Percentiles rank a stretch among this genome's conserved stretches.
These are phyloP conservation scores for Falciphora oryzae DNA, from an alignment of 2,329 filamentous ascomycete species.

Conservation along the genomic window DNA sequence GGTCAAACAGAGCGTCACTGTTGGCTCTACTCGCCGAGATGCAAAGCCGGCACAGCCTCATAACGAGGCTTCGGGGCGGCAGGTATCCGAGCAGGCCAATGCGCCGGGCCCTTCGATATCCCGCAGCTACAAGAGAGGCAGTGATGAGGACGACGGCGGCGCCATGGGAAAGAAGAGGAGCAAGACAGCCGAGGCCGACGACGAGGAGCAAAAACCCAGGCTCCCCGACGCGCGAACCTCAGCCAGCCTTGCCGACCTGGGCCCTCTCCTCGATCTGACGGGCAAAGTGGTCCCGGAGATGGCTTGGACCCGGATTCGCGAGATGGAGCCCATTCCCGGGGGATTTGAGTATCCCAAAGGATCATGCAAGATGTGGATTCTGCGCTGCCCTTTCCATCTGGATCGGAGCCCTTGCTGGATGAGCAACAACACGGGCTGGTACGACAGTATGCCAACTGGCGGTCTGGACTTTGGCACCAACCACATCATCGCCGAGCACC, in stretches of 20 bases:
- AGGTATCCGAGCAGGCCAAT: no score
- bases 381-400: background rate
- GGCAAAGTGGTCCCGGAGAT: background rate
- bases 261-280: background rate
- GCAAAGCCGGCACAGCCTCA: no score
- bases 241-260: background rate
- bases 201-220: no score
- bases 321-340: background rate
- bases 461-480: background rate
- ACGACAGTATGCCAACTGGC: background rate
- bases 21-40: no score
- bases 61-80: no score
- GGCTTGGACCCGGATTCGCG: background rate
- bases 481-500: background rate
- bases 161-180: background rate
- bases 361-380: background rate
- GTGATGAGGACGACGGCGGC: background rate
- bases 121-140: background rate
- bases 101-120: background rate
- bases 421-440: background rate
- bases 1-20: no score
- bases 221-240: no score
- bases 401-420: background rate
- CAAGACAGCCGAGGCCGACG: background rate
- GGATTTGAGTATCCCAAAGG: background rate